These are phyloP conservation scores for Peronospora farinosa DNA, from an alignment of 352 stramenopile genomes.

Conservation along the genomic window DNA sequence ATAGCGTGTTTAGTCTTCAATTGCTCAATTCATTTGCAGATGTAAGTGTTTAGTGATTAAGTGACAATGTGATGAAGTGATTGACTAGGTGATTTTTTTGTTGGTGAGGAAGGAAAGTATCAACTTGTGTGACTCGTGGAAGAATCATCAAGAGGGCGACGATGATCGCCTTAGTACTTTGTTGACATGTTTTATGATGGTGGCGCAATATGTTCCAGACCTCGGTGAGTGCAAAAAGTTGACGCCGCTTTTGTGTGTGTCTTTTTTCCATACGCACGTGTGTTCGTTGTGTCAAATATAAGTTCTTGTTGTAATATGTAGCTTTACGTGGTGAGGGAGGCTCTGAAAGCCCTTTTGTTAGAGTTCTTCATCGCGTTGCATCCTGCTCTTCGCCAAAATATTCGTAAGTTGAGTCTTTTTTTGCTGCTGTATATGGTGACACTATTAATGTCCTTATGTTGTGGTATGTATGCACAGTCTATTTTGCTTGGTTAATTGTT, in stretches of 20 bases:
- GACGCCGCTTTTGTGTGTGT: not conserved
- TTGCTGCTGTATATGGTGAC: not conserved
- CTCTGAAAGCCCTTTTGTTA: constrained; percentile 20
- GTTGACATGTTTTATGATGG: constrained; percentile 51
- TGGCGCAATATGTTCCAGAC: constrained; percentile 40
- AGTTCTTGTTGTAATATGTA: constrained; percentile 5
- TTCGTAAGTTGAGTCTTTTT: constrained; percentile 32
- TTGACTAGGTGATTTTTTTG: constrained; percentile 5
- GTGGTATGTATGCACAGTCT: constrained; percentile 11
- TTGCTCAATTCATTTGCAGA: constrained; percentile 53
- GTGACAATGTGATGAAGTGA: not conserved
- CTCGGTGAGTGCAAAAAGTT: constrained; percentile 29
- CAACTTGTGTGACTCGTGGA: constrained; percentile 25
- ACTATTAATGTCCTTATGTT: not conserved
- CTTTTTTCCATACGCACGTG: not conserved
- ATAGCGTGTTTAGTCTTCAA: constrained; percentile 67
- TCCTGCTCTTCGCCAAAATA: constrained; percentile 27
- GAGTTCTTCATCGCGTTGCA: constrained; percentile 29
- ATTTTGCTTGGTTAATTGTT: constrained; percentile 40
- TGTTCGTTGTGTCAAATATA: constrained; percentile 1
- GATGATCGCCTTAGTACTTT: constrained; percentile 37
- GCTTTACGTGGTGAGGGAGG: constrained; percentile 10
- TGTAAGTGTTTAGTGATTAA: constrained; percentile 27
- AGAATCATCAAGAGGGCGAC: constrained; percentile 20
- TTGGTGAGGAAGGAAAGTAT: constrained; percentile 39